Evolutionary conservation across 2,329 filamentous ascomycete species (phyloP).

Genomic region (Exophiala dermatitidis): DNA sequence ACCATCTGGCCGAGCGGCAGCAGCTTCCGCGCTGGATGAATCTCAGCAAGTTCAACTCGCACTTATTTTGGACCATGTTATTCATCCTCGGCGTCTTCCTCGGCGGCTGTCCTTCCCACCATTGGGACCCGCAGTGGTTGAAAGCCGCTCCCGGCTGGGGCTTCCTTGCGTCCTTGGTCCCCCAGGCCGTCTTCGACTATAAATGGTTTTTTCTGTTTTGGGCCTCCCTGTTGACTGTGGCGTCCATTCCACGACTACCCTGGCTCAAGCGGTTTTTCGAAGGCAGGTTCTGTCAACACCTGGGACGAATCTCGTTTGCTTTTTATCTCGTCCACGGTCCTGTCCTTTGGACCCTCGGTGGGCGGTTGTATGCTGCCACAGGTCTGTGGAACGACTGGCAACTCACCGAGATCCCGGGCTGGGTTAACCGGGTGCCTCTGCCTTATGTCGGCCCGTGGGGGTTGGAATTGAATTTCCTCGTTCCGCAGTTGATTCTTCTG

Average conservation of each 20-base stretch:
- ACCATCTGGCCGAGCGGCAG: constrained; percentile 46
- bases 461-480: constrained; percentile 53
- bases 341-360: constrained; percentile 48
- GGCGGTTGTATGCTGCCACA: constrained; percentile 56
- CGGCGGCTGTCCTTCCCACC: constrained; percentile 53
- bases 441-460: constrained; percentile 52
- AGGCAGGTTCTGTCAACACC: constrained; percentile 38
- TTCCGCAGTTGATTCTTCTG: constrained; percentile 53
- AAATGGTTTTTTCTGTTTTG: constrained; percentile 63
- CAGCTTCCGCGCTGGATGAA: constrained; percentile 47
- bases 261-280: constrained; percentile 47
- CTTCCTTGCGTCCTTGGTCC: constrained; percentile 40
- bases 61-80: constrained; percentile 46
- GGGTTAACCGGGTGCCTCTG: constrained; percentile 51
- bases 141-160: constrained; percentile 15
- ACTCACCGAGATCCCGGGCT: constrained; percentile 45
- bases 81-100: constrained; percentile 50
- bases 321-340: constrained; percentile 44
- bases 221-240: constrained; percentile 51
- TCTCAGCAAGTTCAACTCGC: constrained; percentile 44
- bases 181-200: constrained; percentile 57
- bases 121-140: constrained; percentile 35
- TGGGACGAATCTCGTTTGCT: constrained; percentile 42
- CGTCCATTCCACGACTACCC: constrained; percentile 48
- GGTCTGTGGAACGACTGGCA: constrained; percentile 50